These are phyloP conservation scores for Coniochaeta ligniaria DNA, from an alignment of 2,329 filamentous ascomycete genomes.

Conservation along the genomic window DNA sequence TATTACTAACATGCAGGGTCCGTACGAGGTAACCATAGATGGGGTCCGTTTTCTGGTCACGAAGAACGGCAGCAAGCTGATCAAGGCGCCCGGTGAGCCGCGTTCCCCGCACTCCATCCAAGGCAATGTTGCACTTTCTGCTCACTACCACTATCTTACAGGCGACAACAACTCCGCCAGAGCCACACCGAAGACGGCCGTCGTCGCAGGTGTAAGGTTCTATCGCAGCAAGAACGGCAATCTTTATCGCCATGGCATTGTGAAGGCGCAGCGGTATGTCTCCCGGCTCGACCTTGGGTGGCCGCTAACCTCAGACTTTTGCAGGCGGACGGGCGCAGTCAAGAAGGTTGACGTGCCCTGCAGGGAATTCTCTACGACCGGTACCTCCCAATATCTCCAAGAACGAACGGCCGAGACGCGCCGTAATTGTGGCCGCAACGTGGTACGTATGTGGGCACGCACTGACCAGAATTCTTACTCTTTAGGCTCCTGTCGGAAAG, in stretches of 20 bases:
- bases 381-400: slow-evolving; percentile 41
- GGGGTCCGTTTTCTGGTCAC: slow-evolving; percentile 68
- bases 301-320: slow-evolving; percentile 28
- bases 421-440: slow-evolving; percentile 19
- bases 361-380: slow-evolving; percentile 63
- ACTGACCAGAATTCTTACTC: slow-evolving; percentile 31
- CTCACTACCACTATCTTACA: slow-evolving; percentile 21
- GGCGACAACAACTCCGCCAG: slow-evolving; percentile 54
- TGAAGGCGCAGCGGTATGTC: slow-evolving; percentile 70
- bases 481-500: slow-evolving; percentile 78
- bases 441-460: slow-evolving; percentile 30
- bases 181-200: slow-evolving; percentile 66
- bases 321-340: slow-evolving; percentile 43
- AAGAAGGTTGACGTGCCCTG: slow-evolving; percentile 69
- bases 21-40: slow-evolving; percentile 59
- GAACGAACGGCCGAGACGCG: slow-evolving; percentile 18
- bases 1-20: slow-evolving; percentile 19
- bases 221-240: slow-evolving; percentile 84
- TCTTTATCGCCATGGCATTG: slow-evolving; percentile 68
- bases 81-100: slow-evolving; percentile 62
- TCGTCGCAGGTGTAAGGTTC: slow-evolving; percentile 73
- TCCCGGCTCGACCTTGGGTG: slow-evolving; percentile 11
- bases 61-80: slow-evolving; percentile 75
- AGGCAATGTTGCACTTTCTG: slow-evolving; percentile 18
- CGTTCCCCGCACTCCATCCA: slow-evolving; percentile 1